Percentiles rank a stretch among this genome's conserved stretches.
These are phyloP conservation scores for Nannochloris sp. DNA, from an alignment of 139 green algal species.

Conservation along the genomic window DNA sequence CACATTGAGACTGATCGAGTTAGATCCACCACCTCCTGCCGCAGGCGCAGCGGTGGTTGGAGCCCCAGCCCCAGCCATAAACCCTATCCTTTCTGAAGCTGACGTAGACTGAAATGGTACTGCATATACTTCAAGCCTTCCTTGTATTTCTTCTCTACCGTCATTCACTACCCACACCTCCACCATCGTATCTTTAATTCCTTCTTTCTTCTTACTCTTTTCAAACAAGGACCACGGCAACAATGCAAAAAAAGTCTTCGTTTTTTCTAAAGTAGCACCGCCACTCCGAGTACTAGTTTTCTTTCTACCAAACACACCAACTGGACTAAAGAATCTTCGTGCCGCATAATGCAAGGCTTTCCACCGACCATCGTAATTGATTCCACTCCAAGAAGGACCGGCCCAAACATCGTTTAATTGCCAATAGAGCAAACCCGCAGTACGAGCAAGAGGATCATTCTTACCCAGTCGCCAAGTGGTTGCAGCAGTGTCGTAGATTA, in stretches of 20 bases:
- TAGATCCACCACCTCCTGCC: not conserved
- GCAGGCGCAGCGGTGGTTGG: too few relatives aligned
- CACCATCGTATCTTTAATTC: too few relatives aligned
- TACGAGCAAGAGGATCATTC: constrained; percentile 36
- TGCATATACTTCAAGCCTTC: not conserved
- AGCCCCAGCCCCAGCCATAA: too few relatives aligned
- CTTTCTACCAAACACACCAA: too few relatives aligned
- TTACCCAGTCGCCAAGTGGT: constrained; percentile 44
- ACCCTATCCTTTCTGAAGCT: not conserved
- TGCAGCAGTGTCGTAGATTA: constrained; percentile 59
- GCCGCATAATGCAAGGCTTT: constrained; percentile 56
- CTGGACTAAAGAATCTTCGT: constrained; percentile 28
- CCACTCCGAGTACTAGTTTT: too few relatives aligned
- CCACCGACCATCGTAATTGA: constrained; percentile 54
- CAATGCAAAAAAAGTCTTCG: too few relatives aligned
- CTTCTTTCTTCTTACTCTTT: too few relatives aligned
- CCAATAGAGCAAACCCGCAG: constrained; percentile 77
- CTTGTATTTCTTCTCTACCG: not conserved
- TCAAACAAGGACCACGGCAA: too few relatives aligned
- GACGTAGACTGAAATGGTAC: not conserved
- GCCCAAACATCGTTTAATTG: constrained; percentile 80
- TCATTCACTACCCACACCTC: not conserved
- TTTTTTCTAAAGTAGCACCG: too few relatives aligned
- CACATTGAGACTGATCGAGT: not conserved
- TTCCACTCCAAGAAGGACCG: constrained; percentile 50